A percentile compares a stretch with the other conserved stretches of the same genome.
phyloP scores from a whole-genome alignment of 2,329 filamentous ascomycete genomes.

The Exophiala calicioides region DNA sequence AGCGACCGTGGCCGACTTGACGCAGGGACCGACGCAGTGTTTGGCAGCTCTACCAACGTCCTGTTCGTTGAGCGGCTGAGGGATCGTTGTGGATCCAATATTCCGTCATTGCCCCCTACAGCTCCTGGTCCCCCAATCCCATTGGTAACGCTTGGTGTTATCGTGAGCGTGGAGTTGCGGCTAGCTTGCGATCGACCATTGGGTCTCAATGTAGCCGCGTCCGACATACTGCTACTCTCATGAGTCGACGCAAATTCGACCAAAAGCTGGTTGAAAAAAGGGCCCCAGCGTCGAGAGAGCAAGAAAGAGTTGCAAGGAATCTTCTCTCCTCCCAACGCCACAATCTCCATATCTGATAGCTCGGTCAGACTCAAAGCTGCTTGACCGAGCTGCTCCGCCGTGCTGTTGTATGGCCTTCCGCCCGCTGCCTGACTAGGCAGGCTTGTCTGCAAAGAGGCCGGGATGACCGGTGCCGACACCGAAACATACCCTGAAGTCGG shows the following conservation, averaged over 20 bases:
- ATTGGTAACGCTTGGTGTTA: slow-evolving; percentile 62
- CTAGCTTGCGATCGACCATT: slow-evolving; percentile 47
- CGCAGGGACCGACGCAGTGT: slow-evolving; percentile 55
- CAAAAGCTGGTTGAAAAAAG: slow-evolving; percentile 90
- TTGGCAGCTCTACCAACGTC: slow-evolving; percentile 51
- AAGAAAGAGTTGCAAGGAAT: slow-evolving; percentile 93
- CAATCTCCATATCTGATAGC: slow-evolving; percentile 92
- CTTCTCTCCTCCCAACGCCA: slow-evolving; percentile 85
- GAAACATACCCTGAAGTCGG: slow-evolving; percentile 84
- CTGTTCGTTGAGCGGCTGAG: slow-evolving; percentile 30
- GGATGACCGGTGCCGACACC: slow-evolving; percentile 70
- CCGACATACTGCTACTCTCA: slow-evolving; percentile 56
- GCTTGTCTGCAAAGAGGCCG: slow-evolving; percentile 51
- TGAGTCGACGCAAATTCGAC: slow-evolving; percentile 72
- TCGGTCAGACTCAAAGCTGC: slow-evolving; percentile 78
- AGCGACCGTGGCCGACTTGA: slow-evolving; percentile 76
- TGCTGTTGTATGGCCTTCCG: slow-evolving; percentile 72
- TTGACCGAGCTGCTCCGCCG: slow-evolving; percentile 82
- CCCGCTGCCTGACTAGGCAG: slow-evolving; percentile 61
- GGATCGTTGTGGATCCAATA: slow-evolving; percentile 29
- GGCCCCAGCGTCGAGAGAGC: slow-evolving; percentile 85
- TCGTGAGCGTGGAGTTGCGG: slow-evolving; percentile 77
- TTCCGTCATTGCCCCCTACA: slow-evolving; percentile 7
- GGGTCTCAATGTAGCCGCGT: slow-evolving; percentile 73
- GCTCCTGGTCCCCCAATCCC: slow-evolving; percentile 10